Percentiles rank a stretch among this genome's conserved stretches.
These are phyloP conservation scores for Sclerospora graminicola DNA, from an alignment of 352 stramenopile genomes.

Conservation along the genomic window DNA sequence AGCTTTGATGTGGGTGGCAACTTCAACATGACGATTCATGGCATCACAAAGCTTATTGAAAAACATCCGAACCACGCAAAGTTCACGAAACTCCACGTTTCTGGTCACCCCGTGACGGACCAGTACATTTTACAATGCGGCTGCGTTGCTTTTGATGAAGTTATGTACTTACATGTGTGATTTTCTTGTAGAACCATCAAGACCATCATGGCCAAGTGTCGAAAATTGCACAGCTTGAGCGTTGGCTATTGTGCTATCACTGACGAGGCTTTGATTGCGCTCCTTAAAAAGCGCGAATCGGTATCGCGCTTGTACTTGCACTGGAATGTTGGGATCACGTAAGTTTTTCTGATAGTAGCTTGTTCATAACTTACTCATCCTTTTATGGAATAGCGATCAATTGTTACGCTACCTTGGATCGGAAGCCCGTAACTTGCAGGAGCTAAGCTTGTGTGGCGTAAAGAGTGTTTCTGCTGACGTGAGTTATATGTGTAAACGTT, in stretches of 20 bases:
- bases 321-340: slow-evolving; percentile 85
- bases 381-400: slow-evolving; percentile 41
- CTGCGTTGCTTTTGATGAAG: too few relatives aligned
- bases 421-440: slow-evolving; percentile 69
- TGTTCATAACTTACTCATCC: not conserved
- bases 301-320: slow-evolving; percentile 72
- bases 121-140: slow-evolving; percentile 29
- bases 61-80: slow-evolving; percentile 86
- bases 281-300: slow-evolving; percentile 77
- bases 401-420: slow-evolving; percentile 66
- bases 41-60: slow-evolving; percentile 84
- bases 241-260: slow-evolving; percentile 81
- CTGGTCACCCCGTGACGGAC: slow-evolving; percentile 71
- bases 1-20: slow-evolving; percentile 80
- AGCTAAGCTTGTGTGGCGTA: slow-evolving; percentile 81
- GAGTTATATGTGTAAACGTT: slow-evolving; percentile 1
- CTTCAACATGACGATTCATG: slow-evolving; percentile 85
- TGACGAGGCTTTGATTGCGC: slow-evolving; percentile 74
- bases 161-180: not conserved
- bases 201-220: slow-evolving; percentile 82
- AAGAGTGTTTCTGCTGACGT: slow-evolving; percentile 80
- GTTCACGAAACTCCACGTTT: slow-evolving; percentile 81
- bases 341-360: slow-evolving; percentile 9
- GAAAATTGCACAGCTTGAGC: slow-evolving; percentile 80
- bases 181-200: slow-evolving; percentile 55